phyloP scores from a whole-genome alignment of 2,329 filamentous ascomycete species.

The Xylaria sp. region DNA sequence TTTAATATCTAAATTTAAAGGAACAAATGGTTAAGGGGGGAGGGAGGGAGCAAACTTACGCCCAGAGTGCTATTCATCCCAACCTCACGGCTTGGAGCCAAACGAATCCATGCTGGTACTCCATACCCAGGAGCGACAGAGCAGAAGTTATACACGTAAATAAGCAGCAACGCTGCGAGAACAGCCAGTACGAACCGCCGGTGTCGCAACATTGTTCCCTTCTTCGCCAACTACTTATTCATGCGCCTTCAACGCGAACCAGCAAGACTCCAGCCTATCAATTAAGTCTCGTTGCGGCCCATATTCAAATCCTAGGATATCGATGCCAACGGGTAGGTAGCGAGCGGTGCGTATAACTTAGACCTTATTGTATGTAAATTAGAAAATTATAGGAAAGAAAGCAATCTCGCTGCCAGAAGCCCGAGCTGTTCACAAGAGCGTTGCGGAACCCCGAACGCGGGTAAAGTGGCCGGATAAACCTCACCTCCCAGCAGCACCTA shows the following conservation, averaged over 20 bases:
- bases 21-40: no score
- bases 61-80: constrained; percentile 33
- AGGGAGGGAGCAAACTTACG: constrained; percentile 26
- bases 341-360: not conserved
- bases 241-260: no score
- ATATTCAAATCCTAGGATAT: no score
- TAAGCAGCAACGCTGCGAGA: not conserved
- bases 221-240: not conserved
- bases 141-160: constrained; percentile 2
- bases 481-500: not conserved
- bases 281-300: no score
- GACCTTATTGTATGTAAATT: not conserved
- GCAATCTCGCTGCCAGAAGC: not conserved
- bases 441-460: not conserved
- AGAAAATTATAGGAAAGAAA: not conserved
- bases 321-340: no score
- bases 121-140: not conserved
- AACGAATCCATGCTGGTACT: not conserved
- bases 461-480: constrained; percentile 25
- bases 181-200: constrained; percentile 2
- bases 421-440: not conserved
- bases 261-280: not conserved
- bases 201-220: constrained; percentile 7
- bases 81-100: not conserved
- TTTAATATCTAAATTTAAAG: no score